Conservation (phyloP, 2,329 filamentous ascomycete genomes). For the Diaporthe eres region DNA sequence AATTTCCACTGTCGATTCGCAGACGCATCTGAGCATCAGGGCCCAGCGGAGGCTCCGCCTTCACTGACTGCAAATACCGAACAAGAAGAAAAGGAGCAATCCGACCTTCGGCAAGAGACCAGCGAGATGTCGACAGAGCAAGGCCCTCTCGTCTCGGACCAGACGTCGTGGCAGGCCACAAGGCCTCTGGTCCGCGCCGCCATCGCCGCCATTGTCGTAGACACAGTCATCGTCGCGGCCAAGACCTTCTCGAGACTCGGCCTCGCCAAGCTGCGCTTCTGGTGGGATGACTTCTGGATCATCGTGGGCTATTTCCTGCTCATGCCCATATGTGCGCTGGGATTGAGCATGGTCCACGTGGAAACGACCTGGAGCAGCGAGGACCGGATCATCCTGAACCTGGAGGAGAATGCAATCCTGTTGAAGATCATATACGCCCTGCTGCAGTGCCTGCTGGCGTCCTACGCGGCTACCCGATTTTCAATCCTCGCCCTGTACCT, state of each 20-base stretch:
- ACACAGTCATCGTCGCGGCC: slow-evolving; percentile 38
- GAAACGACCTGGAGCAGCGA: slow-evolving; percentile 35
- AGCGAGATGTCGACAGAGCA: slow-evolving; percentile 31
- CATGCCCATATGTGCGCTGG: slow-evolving; percentile 39
- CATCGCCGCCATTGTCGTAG: slow-evolving; percentile 31
- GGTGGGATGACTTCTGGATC: slow-evolving; percentile 42
- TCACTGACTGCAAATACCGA: background rate
- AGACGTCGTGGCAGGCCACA: slow-evolving; percentile 35
- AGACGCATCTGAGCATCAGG: slow-evolving; percentile 5
- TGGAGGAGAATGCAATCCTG: slow-evolving; percentile 37
- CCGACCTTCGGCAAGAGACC: background rate
- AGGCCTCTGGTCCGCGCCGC: slow-evolving; percentile 34
- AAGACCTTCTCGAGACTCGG: slow-evolving; percentile 38
- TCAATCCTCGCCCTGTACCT: slow-evolving; percentile 41
- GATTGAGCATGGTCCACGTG: slow-evolving; percentile 30
- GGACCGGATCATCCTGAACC: slow-evolving; percentile 34
- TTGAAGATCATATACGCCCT: slow-evolving; percentile 37
- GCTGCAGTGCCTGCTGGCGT: slow-evolving; percentile 33
- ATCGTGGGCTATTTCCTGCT: slow-evolving; percentile 33
- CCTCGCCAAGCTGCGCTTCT: slow-evolving; percentile 36
- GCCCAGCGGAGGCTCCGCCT: slow-evolving; percentile 20
- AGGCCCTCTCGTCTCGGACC: slow-evolving; percentile 36
- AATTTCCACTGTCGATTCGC: slow-evolving; percentile 1
- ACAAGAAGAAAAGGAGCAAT: background rate
- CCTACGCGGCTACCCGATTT: slow-evolving; percentile 37